These are phyloP conservation scores for Eleusine indica DNA, from an alignment of 176 grass and related monocot species.

Conservation along the genomic window DNA sequence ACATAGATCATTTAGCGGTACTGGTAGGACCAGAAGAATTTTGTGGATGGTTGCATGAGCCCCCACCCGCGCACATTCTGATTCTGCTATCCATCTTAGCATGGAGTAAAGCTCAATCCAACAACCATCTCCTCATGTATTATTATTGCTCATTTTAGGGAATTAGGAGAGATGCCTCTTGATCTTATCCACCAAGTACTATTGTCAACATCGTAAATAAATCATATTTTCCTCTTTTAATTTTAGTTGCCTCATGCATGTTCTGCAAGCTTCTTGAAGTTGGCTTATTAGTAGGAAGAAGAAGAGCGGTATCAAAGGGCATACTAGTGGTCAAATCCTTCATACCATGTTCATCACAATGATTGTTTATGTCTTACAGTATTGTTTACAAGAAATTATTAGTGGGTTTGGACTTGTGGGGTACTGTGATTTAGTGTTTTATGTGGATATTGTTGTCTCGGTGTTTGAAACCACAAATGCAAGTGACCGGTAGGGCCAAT, in stretches of 20 bases:
- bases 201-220: conserved; percentile 35
- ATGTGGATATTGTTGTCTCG: no score
- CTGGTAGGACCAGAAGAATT: conserved; percentile 26
- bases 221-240: background rate
- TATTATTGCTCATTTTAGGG: background rate
- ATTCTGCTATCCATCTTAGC: conserved; percentile 39
- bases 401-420: no score
- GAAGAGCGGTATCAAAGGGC: background rate
- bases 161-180: background rate
- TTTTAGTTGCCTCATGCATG: conserved; percentile 21
- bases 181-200: conserved; percentile 51
- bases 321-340: no score
- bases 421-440: no score
- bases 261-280: conserved; percentile 25
- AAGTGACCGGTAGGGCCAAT: no score
- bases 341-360: no score
- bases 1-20: background rate
- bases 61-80: conserved; percentile 32
- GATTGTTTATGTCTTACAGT: no score
- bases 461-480: no score
- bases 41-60: background rate
- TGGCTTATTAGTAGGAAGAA: background rate
- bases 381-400: no score
- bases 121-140: conserved; percentile 25
- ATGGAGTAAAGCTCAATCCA: conserved; percentile 74